Evolutionary conservation across 441 rosid species (phyloP).

Genomic region (Populus tomentosa): DNA sequence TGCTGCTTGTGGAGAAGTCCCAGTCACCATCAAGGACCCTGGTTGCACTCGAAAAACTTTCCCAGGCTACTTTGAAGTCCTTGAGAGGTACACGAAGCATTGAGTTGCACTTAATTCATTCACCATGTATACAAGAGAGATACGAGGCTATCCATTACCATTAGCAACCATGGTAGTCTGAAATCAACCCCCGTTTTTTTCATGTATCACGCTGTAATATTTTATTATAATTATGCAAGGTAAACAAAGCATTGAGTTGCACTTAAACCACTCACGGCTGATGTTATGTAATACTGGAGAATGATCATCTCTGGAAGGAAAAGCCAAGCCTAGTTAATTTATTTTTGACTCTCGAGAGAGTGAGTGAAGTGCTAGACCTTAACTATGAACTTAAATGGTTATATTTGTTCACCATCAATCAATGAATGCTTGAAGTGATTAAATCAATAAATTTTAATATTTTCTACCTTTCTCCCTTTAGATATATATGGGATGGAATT

Average conservation of each 20-base stretch:
- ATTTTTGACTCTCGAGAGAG: not conserved
- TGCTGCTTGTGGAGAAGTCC: slow-evolving; percentile 94
- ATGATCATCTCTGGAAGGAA: not conserved
- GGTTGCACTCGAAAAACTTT: slow-evolving; percentile 91
- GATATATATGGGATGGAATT: not conserved
- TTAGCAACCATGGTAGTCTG: not conserved
- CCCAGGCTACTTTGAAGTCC: slow-evolving; percentile 93
- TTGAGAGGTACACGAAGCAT: slow-evolving; percentile 61
- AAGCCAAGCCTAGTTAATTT: not conserved
- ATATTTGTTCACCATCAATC: not conserved
- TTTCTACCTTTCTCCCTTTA: not conserved
- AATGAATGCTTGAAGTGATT: not conserved
- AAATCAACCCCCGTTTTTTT: not conserved
- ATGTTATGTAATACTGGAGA: slow-evolving; percentile 3
- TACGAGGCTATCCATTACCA: not conserved
- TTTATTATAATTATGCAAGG: not conserved
- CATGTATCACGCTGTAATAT: slow-evolving; percentile 8
- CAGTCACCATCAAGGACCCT: slow-evolving; percentile 92
- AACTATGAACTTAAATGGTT: not conserved
- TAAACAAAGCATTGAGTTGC: too few relatives aligned
- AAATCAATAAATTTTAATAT: not conserved
- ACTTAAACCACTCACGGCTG: not conserved
- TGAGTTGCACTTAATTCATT: slow-evolving; percentile 18
- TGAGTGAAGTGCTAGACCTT: not conserved
- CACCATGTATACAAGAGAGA: not conserved